Percentiles rank a stretch among this genome's conserved stretches.
Conservation (phyloP, 2,329 filamentous ascomycete genomes). For the Orbilia javanica region DNA sequence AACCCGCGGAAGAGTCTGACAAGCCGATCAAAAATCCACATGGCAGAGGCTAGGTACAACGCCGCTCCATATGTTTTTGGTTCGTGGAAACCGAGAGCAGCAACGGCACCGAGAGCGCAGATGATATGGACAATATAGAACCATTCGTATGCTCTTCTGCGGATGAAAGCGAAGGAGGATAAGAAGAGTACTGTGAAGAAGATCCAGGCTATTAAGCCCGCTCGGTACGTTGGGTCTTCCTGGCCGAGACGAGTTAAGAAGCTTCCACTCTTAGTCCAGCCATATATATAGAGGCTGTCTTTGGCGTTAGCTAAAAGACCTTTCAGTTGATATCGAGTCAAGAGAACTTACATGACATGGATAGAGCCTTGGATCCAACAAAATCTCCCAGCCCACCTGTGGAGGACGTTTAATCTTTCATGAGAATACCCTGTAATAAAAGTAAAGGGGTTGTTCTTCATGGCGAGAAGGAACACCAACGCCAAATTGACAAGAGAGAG, state of each 20-base stretch:
- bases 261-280: conserved; percentile 6
- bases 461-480: conserved; percentile 70
- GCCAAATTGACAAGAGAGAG: conserved; percentile 68
- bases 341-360: conserved; percentile 58
- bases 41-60: conserved; percentile 66
- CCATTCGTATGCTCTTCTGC: conserved; percentile 69
- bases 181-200: conserved; percentile 67
- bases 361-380: conserved; percentile 60
- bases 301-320: background rate
- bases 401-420: conserved; percentile 72
- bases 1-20: conserved; percentile 68
- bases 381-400: conserved; percentile 65
- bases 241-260: conserved; percentile 7
- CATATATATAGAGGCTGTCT: conserved; percentile 37
- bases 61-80: conserved; percentile 67
- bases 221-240: conserved; percentile 29
- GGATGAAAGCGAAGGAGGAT: conserved; percentile 66
- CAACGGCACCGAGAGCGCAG: conserved; percentile 69
- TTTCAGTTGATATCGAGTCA: background rate
- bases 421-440: conserved; percentile 71
- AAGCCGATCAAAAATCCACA: conserved; percentile 71
- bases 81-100: conserved; percentile 70
- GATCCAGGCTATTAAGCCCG: conserved; percentile 42
- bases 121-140: conserved; percentile 71
- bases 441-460: conserved; percentile 73